Base-by-base conservation (phyloP, 768 basidiomycete species). In the Phlebiopsis gigantea region DNA sequence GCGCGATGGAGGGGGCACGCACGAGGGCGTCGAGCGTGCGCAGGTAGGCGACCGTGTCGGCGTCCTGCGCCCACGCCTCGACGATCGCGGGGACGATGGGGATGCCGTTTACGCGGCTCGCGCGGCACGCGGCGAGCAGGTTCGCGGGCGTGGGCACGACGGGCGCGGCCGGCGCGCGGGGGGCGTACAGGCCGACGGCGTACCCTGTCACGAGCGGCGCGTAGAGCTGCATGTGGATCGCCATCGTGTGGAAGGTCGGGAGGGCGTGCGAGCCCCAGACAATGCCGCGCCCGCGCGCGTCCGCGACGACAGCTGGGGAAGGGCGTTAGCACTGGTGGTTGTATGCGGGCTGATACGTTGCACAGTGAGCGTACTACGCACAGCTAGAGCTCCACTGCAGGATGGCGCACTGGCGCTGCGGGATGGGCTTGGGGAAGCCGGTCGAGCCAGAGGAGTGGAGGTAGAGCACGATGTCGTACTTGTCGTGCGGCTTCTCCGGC, bases 61-160 rank as follows among this genome's bases (percentile, higher is more conserved):
- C 58, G 12, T 54, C 58, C 15, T 64, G 56, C 2, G 61, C 53
- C 63, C 63, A 64, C 0, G 58, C 31, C 59, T 64, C 63, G 1
- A 64, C 9, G 39, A 58, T 58, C 6, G 61, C 28, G 28, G 63
- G 63, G 4, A 64, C 63, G 42, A 43, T 56, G 1, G 48, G 25
- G 5, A 62, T 54, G 0, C 47, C 57, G 21, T 26, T 62, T 31
- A 49, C 55, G 2, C 42, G 15, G 0, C 58, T 62, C 10, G 42
- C 46, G 42, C 46, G 53, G 39, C 52, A 48, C 2, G 46, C 53
- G 19, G 46, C 53, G 10, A 64, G 42, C n/a, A 56, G 52, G 53
- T 60, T 62, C 24, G 59, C 41, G 9, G 58, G 54, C 7, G 56
- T 57, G 2, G 63, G 63, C 45, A 62, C 51, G 10, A 60, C 51